Base-by-base conservation (phyloP, 768 basidiomycete genomes). In the Naematelia aurantialba region DNA sequence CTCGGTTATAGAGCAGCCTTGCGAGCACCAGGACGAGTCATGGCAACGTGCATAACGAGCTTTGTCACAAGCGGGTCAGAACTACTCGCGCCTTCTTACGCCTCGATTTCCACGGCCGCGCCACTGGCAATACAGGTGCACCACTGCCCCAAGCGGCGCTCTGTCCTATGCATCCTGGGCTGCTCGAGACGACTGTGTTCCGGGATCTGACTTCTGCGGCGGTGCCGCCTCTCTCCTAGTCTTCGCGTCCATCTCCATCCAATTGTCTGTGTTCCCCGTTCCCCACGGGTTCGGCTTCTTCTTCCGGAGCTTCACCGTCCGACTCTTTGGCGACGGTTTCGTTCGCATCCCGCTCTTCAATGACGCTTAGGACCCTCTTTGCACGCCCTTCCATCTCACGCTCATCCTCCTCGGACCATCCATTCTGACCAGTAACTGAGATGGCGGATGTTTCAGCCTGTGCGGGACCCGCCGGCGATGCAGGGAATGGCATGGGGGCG, bases 351-450 rank as follows among this genome's bases (percentile, higher is more conserved):
- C 58, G 45, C 53, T 75, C 73, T 22, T 73, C 73, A 42, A 74
- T 76, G 22, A 76, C 70, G 45, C 75, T 75, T 52, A 76, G 46
- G 45, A 75, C 75, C 52, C 75, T 55, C 57, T 64, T 63, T n/a
- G 71, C 70, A 54, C 69, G 50, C 21, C 61, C 68, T 14, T 49
- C 56, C n/a, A 5, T 52, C 17, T 47, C 59, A 27, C 30, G 22
- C 21, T 59, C 56, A 2, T 58, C 58, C 3, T 63, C 64, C 21
- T 72, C 70, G 17, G 56, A 26, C 56, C 52, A 63, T 8, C 61
- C 58, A 12, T 60, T 54, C 30, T 58, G 51, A 12, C 73, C 66
- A 49, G 62, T 63, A 3, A 66, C 71, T 12, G 67, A 56, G 24
- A 69, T 50, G 3, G 66, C 45, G 1, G 66, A 58, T 13, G 67